A percentile compares a stretch with the other conserved stretches of the same genome.
phyloP scores from a whole-genome alignment of 2,329 filamentous ascomycete species.

The Neonectria coccinea region DNA sequence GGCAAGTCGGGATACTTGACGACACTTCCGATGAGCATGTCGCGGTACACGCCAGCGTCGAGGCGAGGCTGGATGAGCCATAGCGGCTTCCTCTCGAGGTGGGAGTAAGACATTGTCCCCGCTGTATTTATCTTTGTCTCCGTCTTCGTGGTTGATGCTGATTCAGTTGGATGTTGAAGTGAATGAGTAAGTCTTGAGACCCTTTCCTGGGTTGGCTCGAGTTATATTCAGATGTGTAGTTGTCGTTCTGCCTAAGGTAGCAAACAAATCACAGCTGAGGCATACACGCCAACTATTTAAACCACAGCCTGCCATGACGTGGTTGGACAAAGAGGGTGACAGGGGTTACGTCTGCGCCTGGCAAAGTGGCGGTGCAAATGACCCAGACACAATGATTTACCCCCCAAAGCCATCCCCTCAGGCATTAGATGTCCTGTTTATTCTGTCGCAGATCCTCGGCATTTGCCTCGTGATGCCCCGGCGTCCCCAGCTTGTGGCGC shows the following conservation, averaged over 20 bases:
- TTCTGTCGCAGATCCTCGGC: neutral
- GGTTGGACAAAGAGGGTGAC: slow-evolving; percentile 19
- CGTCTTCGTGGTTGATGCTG: neutral
- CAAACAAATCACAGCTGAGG: neutral
- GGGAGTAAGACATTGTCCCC: slow-evolving; percentile 21
- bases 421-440: neutral
- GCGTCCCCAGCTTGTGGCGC: slow-evolving; percentile 3
- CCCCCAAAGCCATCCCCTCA: neutral
- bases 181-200: neutral
- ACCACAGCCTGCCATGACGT: slow-evolving; percentile 21
- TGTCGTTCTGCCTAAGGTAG: neutral
- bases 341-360: slow-evolving; percentile 18
- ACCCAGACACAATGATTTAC: slow-evolving; percentile 2
- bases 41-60: slow-evolving; percentile 22
- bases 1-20: slow-evolving; percentile 25
- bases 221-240: slow-evolving; percentile 3
- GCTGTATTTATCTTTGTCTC: neutral
- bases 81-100: slow-evolving; percentile 21
- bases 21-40: slow-evolving; percentile 25
- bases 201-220: neutral
- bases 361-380: slow-evolving; percentile 5
- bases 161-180: neutral
- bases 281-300: slow-evolving; percentile 9
- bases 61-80: slow-evolving; percentile 27
- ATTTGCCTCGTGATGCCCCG: neutral